phyloP scores from a whole-genome alignment of 202 grass and related monocot species.

The Miscanthus sacchariflorus region DNA sequence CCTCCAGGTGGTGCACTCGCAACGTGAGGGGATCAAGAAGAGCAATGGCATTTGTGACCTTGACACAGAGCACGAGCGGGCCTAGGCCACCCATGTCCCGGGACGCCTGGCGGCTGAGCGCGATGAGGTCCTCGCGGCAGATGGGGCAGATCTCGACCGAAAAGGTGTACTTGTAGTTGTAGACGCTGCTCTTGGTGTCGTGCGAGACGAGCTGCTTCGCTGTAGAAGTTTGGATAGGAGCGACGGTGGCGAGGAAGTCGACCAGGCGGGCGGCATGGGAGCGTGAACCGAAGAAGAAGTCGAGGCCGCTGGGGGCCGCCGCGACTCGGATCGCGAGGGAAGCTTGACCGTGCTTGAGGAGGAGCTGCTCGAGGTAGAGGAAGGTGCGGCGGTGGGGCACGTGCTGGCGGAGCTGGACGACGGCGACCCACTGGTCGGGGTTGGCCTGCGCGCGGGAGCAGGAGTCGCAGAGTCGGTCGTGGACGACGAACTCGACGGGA shows the following conservation, averaged over 20 bases:
- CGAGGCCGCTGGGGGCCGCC: constrained; percentile 57
- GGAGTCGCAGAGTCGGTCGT: constrained; percentile 77
- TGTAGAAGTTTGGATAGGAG: constrained; percentile 62
- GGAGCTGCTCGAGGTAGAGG: constrained; percentile 92
- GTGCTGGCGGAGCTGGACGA: constrained; percentile 93
- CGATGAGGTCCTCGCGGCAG: constrained; percentile 88
- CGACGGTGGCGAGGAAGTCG: constrained; percentile 77
- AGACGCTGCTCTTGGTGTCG: constrained; percentile 73
- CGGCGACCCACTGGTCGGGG: constrained; percentile 89
- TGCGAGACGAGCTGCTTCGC: constrained; percentile 94
- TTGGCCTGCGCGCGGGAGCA: constrained; percentile 82
- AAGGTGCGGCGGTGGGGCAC: constrained; percentile 87
- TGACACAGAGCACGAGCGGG: constrained; percentile 81
- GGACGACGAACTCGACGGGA: constrained; percentile 80
- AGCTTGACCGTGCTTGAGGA: constrained; percentile 85
- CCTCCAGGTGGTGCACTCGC: constrained; percentile 77
- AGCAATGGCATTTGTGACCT: constrained; percentile 73
- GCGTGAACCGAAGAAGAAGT: constrained; percentile 86
- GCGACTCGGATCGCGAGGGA: constrained; percentile 71
- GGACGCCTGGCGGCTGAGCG: constrained; percentile 67
- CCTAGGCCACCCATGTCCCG: constrained; percentile 79
- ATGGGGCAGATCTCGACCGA: constrained; percentile 95
- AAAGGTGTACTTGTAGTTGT: constrained; percentile 95
- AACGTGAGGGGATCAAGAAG: constrained; percentile 82
- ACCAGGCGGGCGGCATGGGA: constrained; percentile 79